Evolutionary conservation across 345 rosid genomes (phyloP).

Genomic region (Hibiscus mutabilis): DNA sequence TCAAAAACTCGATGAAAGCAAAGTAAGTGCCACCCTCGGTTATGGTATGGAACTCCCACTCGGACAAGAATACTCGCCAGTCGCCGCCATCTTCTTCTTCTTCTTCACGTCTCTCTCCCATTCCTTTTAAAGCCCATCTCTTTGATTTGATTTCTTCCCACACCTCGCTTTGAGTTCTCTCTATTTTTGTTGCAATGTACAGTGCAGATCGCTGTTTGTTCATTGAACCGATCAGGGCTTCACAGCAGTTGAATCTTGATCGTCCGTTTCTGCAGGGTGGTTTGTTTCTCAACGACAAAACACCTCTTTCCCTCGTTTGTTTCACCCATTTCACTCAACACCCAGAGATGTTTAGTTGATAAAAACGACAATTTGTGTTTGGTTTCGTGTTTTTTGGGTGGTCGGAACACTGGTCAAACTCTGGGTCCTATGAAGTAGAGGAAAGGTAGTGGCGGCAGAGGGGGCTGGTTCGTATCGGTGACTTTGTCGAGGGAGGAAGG

Average conservation of each 20-base stretch:
- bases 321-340: conserved; percentile 17
- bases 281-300: conserved; percentile 43
- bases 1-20: conserved; percentile 6
- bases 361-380: conserved; percentile 4
- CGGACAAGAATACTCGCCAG: neutral
- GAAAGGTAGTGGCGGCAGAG: conserved; percentile 16
- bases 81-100: conserved; percentile 14
- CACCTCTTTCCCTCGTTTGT: conserved; percentile 40
- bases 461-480: conserved; percentile 48
- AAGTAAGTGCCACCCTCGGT: neutral
- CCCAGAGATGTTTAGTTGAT: neutral
- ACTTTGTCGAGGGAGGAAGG: conserved; percentile 56
- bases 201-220: conserved; percentile 35
- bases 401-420: conserved; percentile 15
- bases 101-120: conserved; percentile 15
- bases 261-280: conserved; percentile 31
- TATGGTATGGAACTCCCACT: neutral
- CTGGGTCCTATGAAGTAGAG: conserved; percentile 25
- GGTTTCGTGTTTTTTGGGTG: conserved; percentile 15
- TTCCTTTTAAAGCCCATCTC: neutral
- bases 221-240: conserved; percentile 24
- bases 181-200: conserved; percentile 31
- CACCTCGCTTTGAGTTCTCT: neutral
- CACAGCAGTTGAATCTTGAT: conserved; percentile 22
- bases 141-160: neutral